Evolutionary conservation across 192 early-diverging fungal genomes (phyloP), one percentile per base, ranked within the genome.

Genomic region (Hyaloraphidium curvatum): DNA sequence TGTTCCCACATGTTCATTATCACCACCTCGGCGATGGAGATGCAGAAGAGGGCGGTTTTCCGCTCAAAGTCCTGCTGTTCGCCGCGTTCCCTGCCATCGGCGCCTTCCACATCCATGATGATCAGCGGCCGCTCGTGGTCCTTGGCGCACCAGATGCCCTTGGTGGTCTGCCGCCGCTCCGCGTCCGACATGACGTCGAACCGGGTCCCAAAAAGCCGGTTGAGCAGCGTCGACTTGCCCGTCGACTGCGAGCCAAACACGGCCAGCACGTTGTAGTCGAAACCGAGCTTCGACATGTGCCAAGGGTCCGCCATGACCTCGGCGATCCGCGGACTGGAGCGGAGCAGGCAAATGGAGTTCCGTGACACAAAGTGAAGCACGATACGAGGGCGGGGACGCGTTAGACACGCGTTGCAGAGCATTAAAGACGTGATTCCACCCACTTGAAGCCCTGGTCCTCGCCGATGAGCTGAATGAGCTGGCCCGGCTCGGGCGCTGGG

Each of bases 181-280:
- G 58, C 62, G 63, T 89, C 91, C 60, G 79, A 76, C 95, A 99
- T 99, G 22, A 91, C 91, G 60, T 91, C 91, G 60, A 99, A 99
- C 40, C 65, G 67, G 25, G 95, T 96, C 19, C 85, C 86, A 69
- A 99, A 99, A 39, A 99, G 73, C 28, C 83, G 67, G 64, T 99
- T 99, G 23, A 99, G 67, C 30, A 99, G 73, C 30, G 95, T 99
- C 69, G 86, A 89, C 58, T 99, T 99, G 31, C 95, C 95, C 2
- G 92, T 95, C 72, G 84, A 89, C 66, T 99, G 95, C 29, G 91
- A 95, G 50, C 95, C 95, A 77, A 99, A 95, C 27, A 99, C 91
- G 16, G 95, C 91, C 2, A 96, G 86, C 16, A 97, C 69, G 62
- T 95, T 83, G 62, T 97, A 99, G 63, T 94, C 80, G 55, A 99